A percentile compares a stretch with the other conserved stretches of the same genome.
These are phyloP conservation scores for Yamadazyma epiphylla DNA, from an alignment of 1,139 yeast species.

Conservation along the genomic window DNA sequence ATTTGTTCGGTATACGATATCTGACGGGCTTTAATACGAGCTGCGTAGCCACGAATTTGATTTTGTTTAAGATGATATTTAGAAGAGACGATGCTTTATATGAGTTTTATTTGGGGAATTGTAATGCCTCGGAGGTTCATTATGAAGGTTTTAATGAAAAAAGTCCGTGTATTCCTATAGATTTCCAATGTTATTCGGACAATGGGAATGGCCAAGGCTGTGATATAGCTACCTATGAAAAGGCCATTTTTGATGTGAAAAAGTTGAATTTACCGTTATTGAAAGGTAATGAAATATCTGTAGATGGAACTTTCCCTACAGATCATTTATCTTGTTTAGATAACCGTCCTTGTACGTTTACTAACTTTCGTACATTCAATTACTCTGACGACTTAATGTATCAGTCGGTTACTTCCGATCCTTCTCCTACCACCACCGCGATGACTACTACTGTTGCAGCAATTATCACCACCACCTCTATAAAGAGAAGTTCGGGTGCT, in stretches of 20 bases:
- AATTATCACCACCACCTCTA: constrained; percentile 12
- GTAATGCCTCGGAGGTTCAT: constrained; percentile 8
- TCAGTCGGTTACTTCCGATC: neutral
- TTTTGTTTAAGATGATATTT: constrained; percentile 13
- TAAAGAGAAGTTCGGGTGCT: constrained; percentile 2
- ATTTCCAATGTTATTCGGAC: constrained; percentile 8
- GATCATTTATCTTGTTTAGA: constrained; percentile 8
- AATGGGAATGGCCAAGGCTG: constrained; percentile 4
- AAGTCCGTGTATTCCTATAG: constrained; percentile 8
- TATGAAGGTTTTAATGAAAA: constrained; percentile 7
- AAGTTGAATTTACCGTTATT: neutral
- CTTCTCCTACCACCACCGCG: too few relatives aligned
- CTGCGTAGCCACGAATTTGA: constrained; percentile 10
- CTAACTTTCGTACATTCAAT: constrained; percentile 2
- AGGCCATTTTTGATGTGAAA: constrained; percentile 6
- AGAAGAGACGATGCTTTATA: constrained; percentile 6
- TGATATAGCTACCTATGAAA: constrained; percentile 3
- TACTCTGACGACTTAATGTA: neutral
- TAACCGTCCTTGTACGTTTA: constrained; percentile 8
- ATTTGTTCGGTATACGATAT: constrained; percentile 10
- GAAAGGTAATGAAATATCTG: constrained; percentile 2
- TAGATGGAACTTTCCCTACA: constrained; percentile 8
- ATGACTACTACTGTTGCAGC: neutral
- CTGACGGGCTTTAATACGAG: constrained; percentile 7
- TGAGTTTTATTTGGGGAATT: constrained; percentile 13